Conservation (phyloP, 495 filamentous ascomycete genomes). For the Hypoxylon subgilvum region DNA sequence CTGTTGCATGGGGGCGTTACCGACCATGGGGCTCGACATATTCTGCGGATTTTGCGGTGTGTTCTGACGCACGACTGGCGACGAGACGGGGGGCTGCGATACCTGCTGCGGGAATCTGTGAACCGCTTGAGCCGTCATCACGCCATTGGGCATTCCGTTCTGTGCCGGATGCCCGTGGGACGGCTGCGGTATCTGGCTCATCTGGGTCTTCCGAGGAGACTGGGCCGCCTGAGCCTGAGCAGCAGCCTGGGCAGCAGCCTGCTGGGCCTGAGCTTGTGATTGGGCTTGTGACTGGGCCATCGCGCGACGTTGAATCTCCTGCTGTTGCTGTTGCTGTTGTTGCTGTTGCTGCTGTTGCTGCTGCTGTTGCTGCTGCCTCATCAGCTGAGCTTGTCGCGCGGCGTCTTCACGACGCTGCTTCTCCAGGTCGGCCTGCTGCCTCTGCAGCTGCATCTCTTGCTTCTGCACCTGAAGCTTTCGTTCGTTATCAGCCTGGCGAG, state of each 20-base stretch:
- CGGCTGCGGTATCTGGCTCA: slow-evolving; percentile 34
- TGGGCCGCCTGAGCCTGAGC: slow-evolving; percentile 49
- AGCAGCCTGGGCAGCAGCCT: slow-evolving; percentile 49
- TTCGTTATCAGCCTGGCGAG: slow-evolving; percentile 67
- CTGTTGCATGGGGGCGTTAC: slow-evolving; percentile 75
- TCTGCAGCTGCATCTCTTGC: slow-evolving; percentile 49
- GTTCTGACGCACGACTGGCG: slow-evolving; percentile 77
- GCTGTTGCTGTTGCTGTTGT: slow-evolving; percentile 43
- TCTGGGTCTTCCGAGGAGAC: slow-evolving; percentile 38
- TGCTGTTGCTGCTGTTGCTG: slow-evolving; percentile 41
- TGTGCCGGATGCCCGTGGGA: slow-evolving; percentile 52
- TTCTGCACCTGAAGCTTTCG: slow-evolving; percentile 63
- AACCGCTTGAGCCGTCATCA: slow-evolving; percentile 59
- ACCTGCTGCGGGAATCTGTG: slow-evolving; percentile 63
- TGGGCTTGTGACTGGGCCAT: slow-evolving; percentile 43
- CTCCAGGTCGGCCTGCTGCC: slow-evolving; percentile 45
- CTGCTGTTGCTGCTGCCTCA: slow-evolving; percentile 36
- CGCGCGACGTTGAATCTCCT: slow-evolving; percentile 43
- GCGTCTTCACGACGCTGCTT: slow-evolving; percentile 46
- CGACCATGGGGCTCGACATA: slow-evolving; percentile 77
- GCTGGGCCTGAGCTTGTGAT: slow-evolving; percentile 56
- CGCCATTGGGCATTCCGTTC: slow-evolving; percentile 52
- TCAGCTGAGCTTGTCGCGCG: slow-evolving; percentile 43
- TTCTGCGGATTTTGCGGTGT: slow-evolving; percentile 80
- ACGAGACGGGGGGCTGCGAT: slow-evolving; percentile 74